phyloP scores from a whole-genome alignment of 129 eudicot genomes.

The Ambrosia artemisiifolia region DNA sequence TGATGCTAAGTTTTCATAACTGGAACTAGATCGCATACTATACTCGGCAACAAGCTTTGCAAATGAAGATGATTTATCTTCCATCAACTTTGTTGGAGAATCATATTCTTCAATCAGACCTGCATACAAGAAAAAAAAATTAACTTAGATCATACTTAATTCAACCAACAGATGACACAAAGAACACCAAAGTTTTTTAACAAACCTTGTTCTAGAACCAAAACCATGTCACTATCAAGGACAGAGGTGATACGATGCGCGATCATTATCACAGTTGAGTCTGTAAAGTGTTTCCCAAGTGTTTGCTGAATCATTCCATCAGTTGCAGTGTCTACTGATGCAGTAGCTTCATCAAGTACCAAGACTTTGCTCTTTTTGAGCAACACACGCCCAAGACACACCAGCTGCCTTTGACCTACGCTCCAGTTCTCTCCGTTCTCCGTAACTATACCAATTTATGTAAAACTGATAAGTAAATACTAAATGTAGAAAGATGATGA shows the following conservation, averaged over 20 bases:
- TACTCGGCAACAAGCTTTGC: constrained; percentile 90
- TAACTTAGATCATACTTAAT: background rate
- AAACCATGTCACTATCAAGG: constrained; percentile 73
- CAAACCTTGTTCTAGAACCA: constrained; percentile 61
- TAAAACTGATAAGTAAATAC: constrained; percentile 4
- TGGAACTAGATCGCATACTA: constrained; percentile 65
- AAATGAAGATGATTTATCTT: constrained; percentile 63
- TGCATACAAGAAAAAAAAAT: constrained; percentile 22
- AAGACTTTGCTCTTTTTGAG: constrained; percentile 64
- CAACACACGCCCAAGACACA: constrained; percentile 66
- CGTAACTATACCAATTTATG: constrained; percentile 22
- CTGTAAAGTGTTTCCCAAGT: constrained; percentile 50
- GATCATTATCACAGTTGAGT: constrained; percentile 65
- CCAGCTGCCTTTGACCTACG: constrained; percentile 70
- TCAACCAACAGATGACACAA: background rate
- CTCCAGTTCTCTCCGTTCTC: constrained; percentile 83
- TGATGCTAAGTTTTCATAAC: constrained; percentile 19
- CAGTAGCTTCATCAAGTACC: constrained; percentile 82
- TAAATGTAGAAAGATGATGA: background rate
- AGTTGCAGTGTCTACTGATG: constrained; percentile 91
- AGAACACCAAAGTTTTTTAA: background rate
- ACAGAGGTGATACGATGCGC: constrained; percentile 88
- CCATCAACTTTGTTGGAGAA: constrained; percentile 64
- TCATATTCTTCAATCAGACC: constrained; percentile 75
- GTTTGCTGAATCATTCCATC: constrained; percentile 83